Evolutionary conservation across 1,284 basidiomycete genomes (phyloP).

Genomic region (Ustilago shanxiensis): DNA sequence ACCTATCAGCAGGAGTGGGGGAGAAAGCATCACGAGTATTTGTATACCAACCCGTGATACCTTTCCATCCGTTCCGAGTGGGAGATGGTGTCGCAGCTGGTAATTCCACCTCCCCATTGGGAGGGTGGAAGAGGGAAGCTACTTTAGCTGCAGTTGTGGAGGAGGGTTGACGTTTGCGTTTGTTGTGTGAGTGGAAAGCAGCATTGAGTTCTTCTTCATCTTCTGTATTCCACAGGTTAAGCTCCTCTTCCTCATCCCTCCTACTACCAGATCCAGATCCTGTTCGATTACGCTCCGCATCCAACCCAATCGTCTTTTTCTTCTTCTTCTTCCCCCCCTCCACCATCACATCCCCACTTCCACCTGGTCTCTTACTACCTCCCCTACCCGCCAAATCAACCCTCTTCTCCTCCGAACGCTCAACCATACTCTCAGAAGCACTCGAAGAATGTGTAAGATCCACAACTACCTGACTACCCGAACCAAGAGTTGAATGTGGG

Average conservation of each 20-base stretch:
- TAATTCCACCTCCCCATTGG: background rate
- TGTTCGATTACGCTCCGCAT: too few relatives aligned
- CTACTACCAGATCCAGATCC: too few relatives aligned
- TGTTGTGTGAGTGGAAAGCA: too few relatives aligned
- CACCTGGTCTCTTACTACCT: background rate
- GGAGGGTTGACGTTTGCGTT: background rate
- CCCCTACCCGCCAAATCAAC: too few relatives aligned
- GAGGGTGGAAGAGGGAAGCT: background rate
- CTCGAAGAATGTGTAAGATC: constrained; percentile 21
- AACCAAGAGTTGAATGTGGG: background rate
- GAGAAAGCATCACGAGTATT: constrained; percentile 23
- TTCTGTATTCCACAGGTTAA: background rate
- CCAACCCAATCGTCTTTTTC: constrained; percentile 3
- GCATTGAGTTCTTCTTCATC: background rate
- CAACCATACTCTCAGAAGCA: constrained; percentile 12
- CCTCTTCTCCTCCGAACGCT: background rate
- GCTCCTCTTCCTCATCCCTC: background rate
- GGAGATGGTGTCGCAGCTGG: constrained; percentile 19
- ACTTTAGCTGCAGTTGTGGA: background rate
- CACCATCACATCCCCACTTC: too few relatives aligned
- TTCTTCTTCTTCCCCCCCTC: background rate
- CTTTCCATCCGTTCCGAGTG: constrained; percentile 23
- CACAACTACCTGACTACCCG: constrained; percentile 9
- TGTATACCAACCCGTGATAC: constrained; percentile 26
- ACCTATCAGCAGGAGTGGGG: constrained; percentile 10